Conservation (phyloP, 2,329 filamentous ascomycete genomes). For the Alternaria arborescens region DNA sequence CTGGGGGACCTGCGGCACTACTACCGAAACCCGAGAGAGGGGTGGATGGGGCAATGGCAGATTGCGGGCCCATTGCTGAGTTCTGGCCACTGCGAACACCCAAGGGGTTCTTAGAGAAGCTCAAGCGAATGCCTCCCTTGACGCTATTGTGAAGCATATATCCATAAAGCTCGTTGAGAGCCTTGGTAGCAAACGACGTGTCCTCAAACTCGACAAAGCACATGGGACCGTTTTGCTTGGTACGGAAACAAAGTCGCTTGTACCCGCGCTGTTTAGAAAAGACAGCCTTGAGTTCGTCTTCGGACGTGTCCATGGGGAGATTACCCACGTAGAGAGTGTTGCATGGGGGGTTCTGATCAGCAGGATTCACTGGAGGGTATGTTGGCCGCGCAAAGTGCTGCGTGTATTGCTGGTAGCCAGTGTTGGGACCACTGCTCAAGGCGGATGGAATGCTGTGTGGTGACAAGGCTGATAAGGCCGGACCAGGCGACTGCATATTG, state of each 20-base stretch:
- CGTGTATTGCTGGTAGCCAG: conserved; percentile 64
- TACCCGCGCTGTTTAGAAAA: conserved; percentile 95
- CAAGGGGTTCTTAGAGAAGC: conserved; percentile 96
- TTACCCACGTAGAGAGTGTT: conserved; percentile 99
- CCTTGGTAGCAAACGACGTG: conserved; percentile 88
- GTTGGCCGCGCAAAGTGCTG: conserved; percentile 69
- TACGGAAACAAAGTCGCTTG: conserved; percentile 92
- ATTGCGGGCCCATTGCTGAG: conserved; percentile 61
- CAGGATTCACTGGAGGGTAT: conserved; percentile 88
- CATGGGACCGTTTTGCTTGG: conserved; percentile 96
- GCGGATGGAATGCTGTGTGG: conserved; percentile 66
- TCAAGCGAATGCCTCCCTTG: conserved; percentile 93
- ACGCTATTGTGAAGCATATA: conserved; percentile 86
- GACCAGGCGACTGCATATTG: conserved; percentile 60
- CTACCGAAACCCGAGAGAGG: conserved; percentile 66
- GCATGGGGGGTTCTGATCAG: conserved; percentile 95
- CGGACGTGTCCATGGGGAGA: conserved; percentile 87
- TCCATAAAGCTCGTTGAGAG: conserved; percentile 88
- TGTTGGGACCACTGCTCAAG: conserved; percentile 59
- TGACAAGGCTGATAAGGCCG: conserved; percentile 51
- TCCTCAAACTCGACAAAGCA: conserved; percentile 99
- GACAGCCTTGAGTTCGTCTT: conserved; percentile 92
- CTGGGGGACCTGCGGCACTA: conserved; percentile 61
- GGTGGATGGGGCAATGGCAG: conserved; percentile 60
- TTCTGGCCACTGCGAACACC: conserved; percentile 84